A percentile compares a stretch with the other conserved stretches of the same genome.
Conservation (phyloP, 768 basidiomycete species). For the Suillus hirtellus region DNA sequence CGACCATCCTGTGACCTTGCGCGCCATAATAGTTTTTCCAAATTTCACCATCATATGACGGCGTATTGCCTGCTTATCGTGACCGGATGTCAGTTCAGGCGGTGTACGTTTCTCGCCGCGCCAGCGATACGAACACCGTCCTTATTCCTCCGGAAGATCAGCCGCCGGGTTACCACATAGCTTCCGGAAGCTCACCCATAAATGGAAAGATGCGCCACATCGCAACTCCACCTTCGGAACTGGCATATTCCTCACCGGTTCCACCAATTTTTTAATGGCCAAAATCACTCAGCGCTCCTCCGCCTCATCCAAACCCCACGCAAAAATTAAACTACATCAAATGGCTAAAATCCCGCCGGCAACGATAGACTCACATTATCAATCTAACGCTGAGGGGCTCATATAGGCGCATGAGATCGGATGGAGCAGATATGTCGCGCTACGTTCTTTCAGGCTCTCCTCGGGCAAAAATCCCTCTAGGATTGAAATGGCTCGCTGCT, state of each 20-base stretch:
- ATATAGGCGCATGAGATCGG: not conserved
- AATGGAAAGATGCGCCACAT: not conserved
- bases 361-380: not conserved
- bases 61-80: not conserved
- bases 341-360: conserved; percentile 1
- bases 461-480: conserved; percentile 2
- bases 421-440: not conserved
- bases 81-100: not conserved
- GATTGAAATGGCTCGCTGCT: not conserved
- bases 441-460: not conserved
- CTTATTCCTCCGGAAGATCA: not conserved
- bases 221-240: not conserved
- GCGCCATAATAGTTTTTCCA: not conserved
- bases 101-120: not conserved
- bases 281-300: not conserved
- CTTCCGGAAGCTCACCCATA: not conserved
- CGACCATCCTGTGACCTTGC: not conserved
- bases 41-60: not conserved
- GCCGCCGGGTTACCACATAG: not conserved
- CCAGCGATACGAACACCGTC: not conserved
- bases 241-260: not conserved
- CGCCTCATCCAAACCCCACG: not conserved
- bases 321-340: not conserved
- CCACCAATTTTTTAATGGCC: not conserved
- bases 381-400: not conserved